Percentiles rank a stretch among this genome's conserved stretches.
phyloP scores from a whole-genome alignment of 2,329 filamentous ascomycete genomes.

The Pezicula neosporulosa region DNA sequence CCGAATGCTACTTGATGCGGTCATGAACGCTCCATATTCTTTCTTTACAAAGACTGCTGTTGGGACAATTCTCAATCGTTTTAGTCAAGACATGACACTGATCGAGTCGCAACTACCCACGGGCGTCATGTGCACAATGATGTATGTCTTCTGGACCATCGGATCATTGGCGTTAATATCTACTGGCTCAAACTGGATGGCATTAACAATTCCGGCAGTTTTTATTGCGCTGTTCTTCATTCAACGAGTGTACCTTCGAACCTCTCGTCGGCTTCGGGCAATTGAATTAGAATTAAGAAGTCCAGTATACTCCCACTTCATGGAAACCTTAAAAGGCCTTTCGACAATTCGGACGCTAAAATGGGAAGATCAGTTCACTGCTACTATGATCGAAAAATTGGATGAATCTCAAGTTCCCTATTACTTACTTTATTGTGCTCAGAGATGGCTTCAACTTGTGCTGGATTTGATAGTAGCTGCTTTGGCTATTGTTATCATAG shows the following conservation, averaged over 20 bases:
- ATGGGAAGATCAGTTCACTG: slow-evolving; percentile 26
- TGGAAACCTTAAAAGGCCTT: slow-evolving; percentile 38
- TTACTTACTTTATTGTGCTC: slow-evolving; percentile 41
- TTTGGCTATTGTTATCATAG: slow-evolving; percentile 23
- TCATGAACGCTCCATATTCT: neutral
- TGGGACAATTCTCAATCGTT: neutral
- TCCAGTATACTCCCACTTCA: slow-evolving; percentile 41
- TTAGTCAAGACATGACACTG: slow-evolving; percentile 1
- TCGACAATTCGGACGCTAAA: slow-evolving; percentile 40
- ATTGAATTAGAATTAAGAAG: slow-evolving; percentile 38
- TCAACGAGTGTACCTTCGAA: slow-evolving; percentile 41
- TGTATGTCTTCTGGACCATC: neutral
- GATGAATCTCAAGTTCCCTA: slow-evolving; percentile 42
- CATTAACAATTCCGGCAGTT: slow-evolving; percentile 17
- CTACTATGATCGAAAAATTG: slow-evolving; percentile 15
- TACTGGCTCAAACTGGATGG: slow-evolving; percentile 22
- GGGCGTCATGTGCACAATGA: neutral
- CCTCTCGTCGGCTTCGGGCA: slow-evolving; percentile 41
- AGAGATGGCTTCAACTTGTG: slow-evolving; percentile 41
- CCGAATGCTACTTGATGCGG: too few species aligned
- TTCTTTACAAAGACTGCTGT: neutral
- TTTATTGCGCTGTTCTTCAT: slow-evolving; percentile 2
- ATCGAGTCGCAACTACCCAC: neutral
- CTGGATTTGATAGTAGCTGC: slow-evolving; percentile 38
- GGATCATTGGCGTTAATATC: slow-evolving; percentile 34